Evolutionary conservation across 2,329 filamentous ascomycete species (phyloP).

Genomic region (Alternaria hordeiaustralica): DNA sequence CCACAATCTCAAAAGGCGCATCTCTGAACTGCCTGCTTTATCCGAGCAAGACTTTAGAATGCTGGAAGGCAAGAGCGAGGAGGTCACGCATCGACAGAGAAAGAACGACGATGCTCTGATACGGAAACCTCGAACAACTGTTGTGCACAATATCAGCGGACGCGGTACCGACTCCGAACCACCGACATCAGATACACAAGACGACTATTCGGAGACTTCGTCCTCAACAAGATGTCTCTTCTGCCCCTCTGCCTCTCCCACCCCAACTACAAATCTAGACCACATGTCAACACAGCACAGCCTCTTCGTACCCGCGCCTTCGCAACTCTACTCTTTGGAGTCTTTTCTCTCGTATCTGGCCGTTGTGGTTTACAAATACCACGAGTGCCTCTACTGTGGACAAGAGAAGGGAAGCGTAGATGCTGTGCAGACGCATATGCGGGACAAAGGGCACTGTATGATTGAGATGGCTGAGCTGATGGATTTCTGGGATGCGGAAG

Average conservation of each 20-base stretch:
- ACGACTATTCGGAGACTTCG: neutral
- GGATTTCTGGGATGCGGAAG: neutral
- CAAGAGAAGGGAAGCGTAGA: neutral
- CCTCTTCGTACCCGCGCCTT: neutral
- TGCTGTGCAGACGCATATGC: conserved; percentile 10
- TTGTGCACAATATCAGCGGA: no score
- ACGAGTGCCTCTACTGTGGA: conserved; percentile 7
- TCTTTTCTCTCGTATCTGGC: conserved; percentile 3
- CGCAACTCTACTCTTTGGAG: neutral
- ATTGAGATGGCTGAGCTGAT: neutral
- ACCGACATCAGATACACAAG: rapidly evolving
- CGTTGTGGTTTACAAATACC: neutral
- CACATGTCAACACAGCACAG: conserved; percentile 1
- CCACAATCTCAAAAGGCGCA: neutral
- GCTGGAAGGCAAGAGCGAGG: neutral
- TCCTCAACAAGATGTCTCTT: conserved; percentile 2
- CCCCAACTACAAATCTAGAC: neutral
- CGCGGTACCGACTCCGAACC: rapidly evolving
- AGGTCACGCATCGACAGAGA: neutral
- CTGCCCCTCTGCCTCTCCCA: neutral
- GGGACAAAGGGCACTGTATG: conserved; percentile 2
- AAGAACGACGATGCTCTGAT: neutral
- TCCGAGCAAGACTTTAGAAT: neutral
- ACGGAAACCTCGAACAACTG: neutral
- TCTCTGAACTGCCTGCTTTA: neutral